Base-by-base conservation (phyloP, 768 basidiomycete species). In the Leucosporidium creatinivorum region DNA sequence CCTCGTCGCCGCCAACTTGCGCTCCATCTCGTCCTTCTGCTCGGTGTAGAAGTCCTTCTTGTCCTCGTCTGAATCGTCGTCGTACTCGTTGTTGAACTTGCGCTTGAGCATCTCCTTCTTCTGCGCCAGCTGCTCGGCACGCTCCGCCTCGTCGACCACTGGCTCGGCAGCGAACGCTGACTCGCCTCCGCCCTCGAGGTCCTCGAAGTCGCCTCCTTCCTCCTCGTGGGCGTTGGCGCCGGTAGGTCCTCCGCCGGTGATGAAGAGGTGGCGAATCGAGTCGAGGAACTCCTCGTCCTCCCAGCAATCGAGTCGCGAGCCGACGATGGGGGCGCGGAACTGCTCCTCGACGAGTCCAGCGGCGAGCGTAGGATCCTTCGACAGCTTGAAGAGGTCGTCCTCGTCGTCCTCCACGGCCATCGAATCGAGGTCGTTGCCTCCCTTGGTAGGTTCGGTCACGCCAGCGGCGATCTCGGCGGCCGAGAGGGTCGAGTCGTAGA, bases 21-120 rank as follows among this genome's bases (percentile, higher is more conserved):
- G 65, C 60, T 67, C 66, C 76, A 99, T 89, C 75, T 93, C 91
- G 25, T 89, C 89, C 80, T 97, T 99, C 78, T 89, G 87, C 76
- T 88, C 85, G 58, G 87, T 85, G 80, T 96, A 99, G 75, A 96
- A 96, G 75, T 92, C 90, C 77, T 85, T 79, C 74, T 89, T 88
- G 23, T 77, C 79, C 31, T 76, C 78, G 68, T 78, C 77, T 44
- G 68, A 69, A 58, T 74, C 78, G 44, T 69, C 75, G 77, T 96
- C 92, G 78, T 97, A 97, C 78, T 94, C 89, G 74, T 91, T 90
- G 78, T 99, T 91, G 76, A 99, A 99, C 78, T 94, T 93, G 72
- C 87, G 86, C 79, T 96, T 96, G 67, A 97, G 83, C 3, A 83
- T 85, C 73, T 89, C 91, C 80, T 97, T 97, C 80, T 94, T 97